Base-by-base conservation (phyloP, 768 basidiomycete species). In the Termitomyces sp. region DNA sequence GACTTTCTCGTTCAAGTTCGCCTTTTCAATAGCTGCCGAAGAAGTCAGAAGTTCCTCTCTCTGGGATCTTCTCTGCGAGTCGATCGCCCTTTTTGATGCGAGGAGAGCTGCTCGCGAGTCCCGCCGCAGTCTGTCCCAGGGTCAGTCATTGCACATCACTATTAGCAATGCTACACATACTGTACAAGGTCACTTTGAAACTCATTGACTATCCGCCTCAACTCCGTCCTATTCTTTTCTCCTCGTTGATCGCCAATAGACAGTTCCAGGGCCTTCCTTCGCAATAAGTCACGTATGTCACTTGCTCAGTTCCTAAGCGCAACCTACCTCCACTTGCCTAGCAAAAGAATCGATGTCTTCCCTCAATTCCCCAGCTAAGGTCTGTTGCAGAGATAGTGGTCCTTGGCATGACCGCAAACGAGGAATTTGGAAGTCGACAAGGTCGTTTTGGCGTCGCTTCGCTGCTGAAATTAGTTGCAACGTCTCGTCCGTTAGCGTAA, bases 341-440 rank as follows among this genome's bases (percentile, higher is more conserved):
- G 76, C 73, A 21, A 89, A 76, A 0, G 72, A 64, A 37, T 86
- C 85, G 17, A 93, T 70, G 64, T 94, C 93, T 52, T 88, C 87
- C 30, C 91, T 76, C 56, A 94, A 69, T 65, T 93, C 91, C 4
- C 82, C 83, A 0, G 85, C 84, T 52, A 88, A 76, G 47, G 83
- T 79, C 65, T 93, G 87, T 63, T 96, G 94, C 3, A 82, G 65
- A 0, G 78, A 67, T 10, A 90, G 72, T 1, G 93, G 87, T 0
- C 89, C 91, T 9, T 70, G 74, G 68, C 90, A 95, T 51, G 73
- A 65, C 9, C 79, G 76, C 49, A 97, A 74, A 2, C 88, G 82
- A 1, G 92, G 89, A 34, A 97, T 78, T 68, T 93, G 89, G 62
- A 84, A 84, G 11, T 84, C 74, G 3, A 74, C 63, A 7, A 96